phyloP scores from a whole-genome alignment of 2,329 filamentous ascomycete species.

The Trichoderma atroviride region DNA sequence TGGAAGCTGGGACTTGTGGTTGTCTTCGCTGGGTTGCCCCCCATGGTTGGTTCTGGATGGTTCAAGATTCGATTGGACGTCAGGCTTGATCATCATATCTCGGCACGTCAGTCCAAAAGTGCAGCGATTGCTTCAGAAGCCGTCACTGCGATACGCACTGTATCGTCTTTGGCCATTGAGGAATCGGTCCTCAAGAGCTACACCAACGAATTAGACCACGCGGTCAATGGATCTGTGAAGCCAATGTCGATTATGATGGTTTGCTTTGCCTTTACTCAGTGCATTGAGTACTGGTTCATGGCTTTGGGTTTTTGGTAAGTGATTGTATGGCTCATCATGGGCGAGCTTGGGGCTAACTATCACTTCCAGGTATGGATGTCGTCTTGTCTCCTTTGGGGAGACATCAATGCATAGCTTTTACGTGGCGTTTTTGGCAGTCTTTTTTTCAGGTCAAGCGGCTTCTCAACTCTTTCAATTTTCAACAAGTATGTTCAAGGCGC shows the following conservation, averaged over 20 bases:
- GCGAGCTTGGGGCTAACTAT: background rate
- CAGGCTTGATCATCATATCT: slow-evolving; percentile 42
- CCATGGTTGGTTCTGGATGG: slow-evolving; percentile 42
- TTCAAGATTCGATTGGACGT: slow-evolving; percentile 46
- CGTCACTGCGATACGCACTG: slow-evolving; percentile 44
- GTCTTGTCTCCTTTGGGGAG: slow-evolving; percentile 45
- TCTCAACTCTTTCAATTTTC: slow-evolving; percentile 50
- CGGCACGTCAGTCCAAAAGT: slow-evolving; percentile 42
- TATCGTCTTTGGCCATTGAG: slow-evolving; percentile 48
- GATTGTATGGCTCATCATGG: no score
- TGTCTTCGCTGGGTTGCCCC: slow-evolving; percentile 47
- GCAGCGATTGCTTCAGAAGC: slow-evolving; percentile 50
- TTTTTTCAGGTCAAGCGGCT: slow-evolving; percentile 49
- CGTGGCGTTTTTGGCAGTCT: slow-evolving; percentile 55
- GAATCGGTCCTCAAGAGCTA: slow-evolving; percentile 40
- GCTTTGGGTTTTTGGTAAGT: slow-evolving; percentile 46
- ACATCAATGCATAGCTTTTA: slow-evolving; percentile 57
- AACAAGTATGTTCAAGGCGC: slow-evolving; percentile 40
- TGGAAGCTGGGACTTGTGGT: slow-evolving; percentile 55
- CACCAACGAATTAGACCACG: slow-evolving; percentile 37
- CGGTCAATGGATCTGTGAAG: slow-evolving; percentile 36
- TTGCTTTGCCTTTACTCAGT: slow-evolving; percentile 44
- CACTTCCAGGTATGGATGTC: slow-evolving; percentile 40
- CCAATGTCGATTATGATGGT: slow-evolving; percentile 41
- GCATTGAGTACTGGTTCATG: slow-evolving; percentile 44